phyloP scores from a whole-genome alignment of 371 early-diverging fungal genomes.

The Lichtheimia hyalospora region DNA sequence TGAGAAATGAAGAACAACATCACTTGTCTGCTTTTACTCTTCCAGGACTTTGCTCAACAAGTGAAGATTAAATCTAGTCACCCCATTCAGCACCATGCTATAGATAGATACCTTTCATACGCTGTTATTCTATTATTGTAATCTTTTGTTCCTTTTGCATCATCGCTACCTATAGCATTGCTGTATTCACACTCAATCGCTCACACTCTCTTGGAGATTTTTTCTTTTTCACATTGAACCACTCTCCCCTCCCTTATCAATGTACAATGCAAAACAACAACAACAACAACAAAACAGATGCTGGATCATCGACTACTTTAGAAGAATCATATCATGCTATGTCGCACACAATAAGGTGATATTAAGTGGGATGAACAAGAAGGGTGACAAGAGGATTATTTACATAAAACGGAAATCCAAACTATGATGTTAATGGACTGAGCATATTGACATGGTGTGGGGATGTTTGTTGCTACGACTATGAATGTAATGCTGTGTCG shows the following conservation, averaged over 20 bases:
- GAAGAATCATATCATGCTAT: not conserved
- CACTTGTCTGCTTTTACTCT: slow-evolving; percentile 5
- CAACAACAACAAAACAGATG: slow-evolving; percentile 2
- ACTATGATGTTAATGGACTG: too few relatives aligned
- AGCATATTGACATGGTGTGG: too few relatives aligned
- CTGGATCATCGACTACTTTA: slow-evolving; percentile 6
- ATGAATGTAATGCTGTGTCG: too few relatives aligned
- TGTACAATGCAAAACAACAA: too few relatives aligned
- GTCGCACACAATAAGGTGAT: too few relatives aligned
- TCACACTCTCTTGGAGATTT: not conserved
- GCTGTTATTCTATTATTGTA: not conserved
- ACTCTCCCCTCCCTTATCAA: too few relatives aligned
- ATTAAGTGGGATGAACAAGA: too few relatives aligned
- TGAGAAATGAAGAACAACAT: not conserved
- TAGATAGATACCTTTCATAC: not conserved
- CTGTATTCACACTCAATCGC: too few relatives aligned
- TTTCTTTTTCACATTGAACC: not conserved
- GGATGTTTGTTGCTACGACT: too few relatives aligned
- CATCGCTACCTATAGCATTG: not conserved
- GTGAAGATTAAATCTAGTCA: not conserved
- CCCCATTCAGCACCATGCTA: too few relatives aligned
- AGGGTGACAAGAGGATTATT: too few relatives aligned
- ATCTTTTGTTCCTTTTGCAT: not conserved
- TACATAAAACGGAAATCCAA: too few relatives aligned
- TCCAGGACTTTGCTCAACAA: not conserved